These are phyloP conservation scores for Termitomyces eurrhizus DNA, from an alignment of 768 basidiomycete genomes.

Conservation along the genomic window DNA sequence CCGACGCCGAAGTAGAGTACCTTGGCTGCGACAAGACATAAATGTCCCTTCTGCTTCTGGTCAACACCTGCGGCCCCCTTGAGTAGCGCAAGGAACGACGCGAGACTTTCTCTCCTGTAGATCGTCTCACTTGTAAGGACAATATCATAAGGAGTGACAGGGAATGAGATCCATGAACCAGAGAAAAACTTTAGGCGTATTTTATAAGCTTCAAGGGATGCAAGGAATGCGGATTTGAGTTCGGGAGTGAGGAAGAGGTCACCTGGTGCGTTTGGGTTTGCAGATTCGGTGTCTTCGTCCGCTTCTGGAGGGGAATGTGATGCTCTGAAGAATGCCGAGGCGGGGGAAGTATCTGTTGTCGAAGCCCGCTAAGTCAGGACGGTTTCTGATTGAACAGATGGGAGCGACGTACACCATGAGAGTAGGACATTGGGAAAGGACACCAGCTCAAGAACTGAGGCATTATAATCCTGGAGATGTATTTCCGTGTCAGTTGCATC, in stretches of 20 bases:
- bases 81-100: conserved; percentile 54
- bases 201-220: conserved; percentile 48
- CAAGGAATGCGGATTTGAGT: conserved; percentile 61
- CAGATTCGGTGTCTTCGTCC: conserved; percentile 13
- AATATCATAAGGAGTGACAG: conserved; percentile 52
- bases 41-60: conserved; percentile 15
- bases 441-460: conserved; percentile 71
- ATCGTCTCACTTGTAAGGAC: conserved; percentile 93
- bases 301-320: conserved; percentile 3
- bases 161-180: conserved; percentile 74
- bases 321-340: conserved; percentile 44
- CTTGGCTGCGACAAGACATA: conserved; percentile 86
- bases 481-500: conserved; percentile 37
- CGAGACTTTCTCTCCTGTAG: conserved; percentile 66
- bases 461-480: conserved; percentile 92
- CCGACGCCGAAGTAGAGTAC: conserved; percentile 90
- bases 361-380: not conserved
- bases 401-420: conserved; percentile 66
- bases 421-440: conserved; percentile 78
- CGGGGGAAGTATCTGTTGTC: conserved; percentile 56
- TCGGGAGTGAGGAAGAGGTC: conserved; percentile 65
- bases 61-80: conserved; percentile 24
- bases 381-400: not conserved
- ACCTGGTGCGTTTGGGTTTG: conserved; percentile 16
- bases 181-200: conserved; percentile 72